Percentiles rank a stretch among this genome's conserved stretches.
phyloP scores from a whole-genome alignment of 768 basidiomycete genomes.

The Flagelloscypha sp. region DNA sequence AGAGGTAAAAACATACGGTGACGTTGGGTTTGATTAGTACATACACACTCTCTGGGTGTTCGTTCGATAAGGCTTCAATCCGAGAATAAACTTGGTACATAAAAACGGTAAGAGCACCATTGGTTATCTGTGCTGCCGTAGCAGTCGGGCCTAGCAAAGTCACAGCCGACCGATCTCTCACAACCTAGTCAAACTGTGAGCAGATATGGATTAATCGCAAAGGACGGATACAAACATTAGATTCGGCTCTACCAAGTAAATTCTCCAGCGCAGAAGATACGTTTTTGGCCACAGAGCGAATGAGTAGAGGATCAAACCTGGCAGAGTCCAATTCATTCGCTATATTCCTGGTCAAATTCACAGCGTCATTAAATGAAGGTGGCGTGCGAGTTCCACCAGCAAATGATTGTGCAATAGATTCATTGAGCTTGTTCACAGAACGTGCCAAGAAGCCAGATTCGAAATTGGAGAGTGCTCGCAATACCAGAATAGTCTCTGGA shows the following conservation, averaged over 20 bases:
- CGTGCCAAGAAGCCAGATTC: conserved; percentile 86
- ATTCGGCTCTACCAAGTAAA: conserved; percentile 60
- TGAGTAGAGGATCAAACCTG: conserved; percentile 84
- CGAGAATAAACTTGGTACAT: conserved; percentile 71
- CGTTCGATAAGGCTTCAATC: conserved; percentile 55
- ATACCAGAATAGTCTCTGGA: conserved; percentile 84
- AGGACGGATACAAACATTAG: conserved; percentile 35
- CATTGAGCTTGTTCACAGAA: conserved; percentile 76
- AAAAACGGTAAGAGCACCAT: conserved; percentile 71
- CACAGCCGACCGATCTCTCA: conserved; percentile 70
- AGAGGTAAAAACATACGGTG: conserved; percentile 35
- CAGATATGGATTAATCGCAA: conserved; percentile 1
- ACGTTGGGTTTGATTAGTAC: conserved; percentile 47
- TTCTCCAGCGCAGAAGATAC: conserved; percentile 62
- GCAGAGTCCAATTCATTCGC: conserved; percentile 92
- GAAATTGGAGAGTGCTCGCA: conserved; percentile 76
- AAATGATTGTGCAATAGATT: conserved; percentile 71
- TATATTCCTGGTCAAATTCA: conserved; percentile 65
- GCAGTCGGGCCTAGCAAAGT: conserved; percentile 69
- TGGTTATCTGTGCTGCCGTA: conserved; percentile 70
- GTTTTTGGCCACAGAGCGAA: conserved; percentile 71
- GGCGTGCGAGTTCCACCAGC: conserved; percentile 60
- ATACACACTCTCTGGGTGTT: conserved; percentile 56
- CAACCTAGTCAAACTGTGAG: conserved; percentile 36
- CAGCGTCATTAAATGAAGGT: conserved; percentile 70